These are phyloP conservation scores for Aspergillus clavatus DNA, from an alignment of 2,329 filamentous ascomycete genomes.

Conservation along the genomic window DNA sequence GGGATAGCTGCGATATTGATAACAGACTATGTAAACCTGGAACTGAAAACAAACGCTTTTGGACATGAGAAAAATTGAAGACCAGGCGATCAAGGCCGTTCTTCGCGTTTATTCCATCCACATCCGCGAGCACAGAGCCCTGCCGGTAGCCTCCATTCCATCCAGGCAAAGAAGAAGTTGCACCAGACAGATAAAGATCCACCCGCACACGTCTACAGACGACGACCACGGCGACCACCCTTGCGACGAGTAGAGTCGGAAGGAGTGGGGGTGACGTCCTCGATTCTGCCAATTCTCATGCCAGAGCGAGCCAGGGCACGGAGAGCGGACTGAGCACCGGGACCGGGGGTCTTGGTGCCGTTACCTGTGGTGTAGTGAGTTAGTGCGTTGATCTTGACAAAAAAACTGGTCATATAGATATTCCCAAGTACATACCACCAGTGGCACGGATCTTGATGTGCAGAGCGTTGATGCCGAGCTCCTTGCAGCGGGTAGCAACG, in stretches of 20 bases:
- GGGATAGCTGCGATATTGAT: constrained; percentile 19
- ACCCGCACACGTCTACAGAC: constrained; percentile 69
- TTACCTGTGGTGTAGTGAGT: constrained; percentile 64
- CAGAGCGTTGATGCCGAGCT: constrained; percentile 84
- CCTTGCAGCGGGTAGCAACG: constrained; percentile 85
- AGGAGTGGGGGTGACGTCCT: constrained; percentile 98
- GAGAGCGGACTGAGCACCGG: constrained; percentile 97
- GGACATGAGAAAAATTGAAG: constrained; percentile 43
- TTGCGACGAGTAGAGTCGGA: constrained; percentile 99
- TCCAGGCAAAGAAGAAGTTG: constrained; percentile 25
- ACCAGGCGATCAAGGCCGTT: constrained; percentile 50
- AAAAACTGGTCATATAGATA: neutral
- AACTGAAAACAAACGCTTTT: constrained; percentile 27
- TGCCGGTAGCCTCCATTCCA: constrained; percentile 32
- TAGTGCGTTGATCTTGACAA: neutral
- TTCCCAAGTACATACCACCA: constrained; percentile 66
- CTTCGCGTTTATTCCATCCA: constrained; percentile 51
- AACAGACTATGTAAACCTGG: constrained; percentile 22
- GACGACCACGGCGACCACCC: constrained; percentile 99
- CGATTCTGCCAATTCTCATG: constrained; percentile 99
- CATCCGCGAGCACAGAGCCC: constrained; percentile 33
- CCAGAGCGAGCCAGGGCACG: constrained; percentile 97
- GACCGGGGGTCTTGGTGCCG: constrained; percentile 99
- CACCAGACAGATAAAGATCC: constrained; percentile 24
- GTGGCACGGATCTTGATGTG: constrained; percentile 99